Percentiles rank a stretch among this genome's conserved stretches.
phyloP scores from a whole-genome alignment of 2,329 filamentous ascomycete genomes.

The Ambrosiella cleistominuta region DNA sequence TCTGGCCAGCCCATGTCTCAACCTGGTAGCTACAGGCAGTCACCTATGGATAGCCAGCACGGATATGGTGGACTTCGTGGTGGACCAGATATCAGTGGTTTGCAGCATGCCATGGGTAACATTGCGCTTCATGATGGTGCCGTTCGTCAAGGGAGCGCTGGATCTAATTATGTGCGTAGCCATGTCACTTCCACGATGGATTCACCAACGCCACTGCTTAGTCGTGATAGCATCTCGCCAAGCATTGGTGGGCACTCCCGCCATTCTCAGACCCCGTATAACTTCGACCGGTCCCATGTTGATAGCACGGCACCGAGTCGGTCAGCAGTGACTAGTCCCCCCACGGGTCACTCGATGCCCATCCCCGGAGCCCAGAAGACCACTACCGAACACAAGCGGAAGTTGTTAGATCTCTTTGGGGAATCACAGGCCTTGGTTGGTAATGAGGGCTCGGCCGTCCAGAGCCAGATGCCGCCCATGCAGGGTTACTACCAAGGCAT shows the following conservation, averaged over 20 bases:
- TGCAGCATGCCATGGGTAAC: conserved; percentile 9
- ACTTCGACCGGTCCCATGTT: conserved; percentile 9
- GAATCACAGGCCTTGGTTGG: conserved; percentile 23
- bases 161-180: conserved; percentile 9
- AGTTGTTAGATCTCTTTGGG: conserved; percentile 45
- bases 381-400: conserved; percentile 25
- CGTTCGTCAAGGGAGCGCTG: conserved; percentile 7
- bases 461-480: background rate
- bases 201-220: conserved; percentile 5
- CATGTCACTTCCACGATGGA: conserved; percentile 6
- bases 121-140: conserved; percentile 11
- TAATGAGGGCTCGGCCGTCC: background rate
- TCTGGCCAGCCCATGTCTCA: conserved; percentile 1
- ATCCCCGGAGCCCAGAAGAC: conserved; percentile 18
- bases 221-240: conserved; percentile 9
- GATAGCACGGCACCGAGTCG: conserved; percentile 12
- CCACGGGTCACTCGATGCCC: conserved; percentile 18
- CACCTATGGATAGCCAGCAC: conserved; percentile 8
- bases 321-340: conserved; percentile 16
- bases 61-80: conserved; percentile 3
- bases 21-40: conserved; percentile 11
- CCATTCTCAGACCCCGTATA: conserved; percentile 12
- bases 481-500: conserved; percentile 6
- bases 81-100: conserved; percentile 2
- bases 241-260: conserved; percentile 12